Base-by-base conservation (phyloP, 1,284 basidiomycete genomes). In the Erythrobasidium hasegawianum region DNA sequence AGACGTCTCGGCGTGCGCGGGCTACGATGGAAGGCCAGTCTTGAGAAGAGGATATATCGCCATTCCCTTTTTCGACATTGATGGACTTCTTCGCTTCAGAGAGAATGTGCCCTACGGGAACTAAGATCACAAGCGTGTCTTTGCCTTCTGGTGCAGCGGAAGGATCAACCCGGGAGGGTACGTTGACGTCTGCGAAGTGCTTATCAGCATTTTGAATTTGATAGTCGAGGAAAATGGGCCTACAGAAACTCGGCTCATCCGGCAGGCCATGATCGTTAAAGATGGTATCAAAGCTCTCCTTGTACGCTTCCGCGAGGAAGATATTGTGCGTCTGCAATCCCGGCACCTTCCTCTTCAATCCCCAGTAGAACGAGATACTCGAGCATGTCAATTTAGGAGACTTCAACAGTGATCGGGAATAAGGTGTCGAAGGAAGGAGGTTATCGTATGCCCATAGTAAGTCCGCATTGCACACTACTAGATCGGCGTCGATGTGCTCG, bases 321-420 rank as follows among this genome's bases (percentile, higher is more conserved):
- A 80, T 79, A 71, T 81, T 82, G 72, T 83, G 82, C 2, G 79
- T 79, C 20, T 79, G 77, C 16, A 83, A 73, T 26, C 78, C 74
- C 3, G 77, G 76, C 1, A 82, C 76, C 29, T 75, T 75, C 3
- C 77, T 70, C 50, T 59, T 53, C 5, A 67, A 27, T 4, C 78
- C 78, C 82, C 82, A 83, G 74, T 82, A 83, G 72, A 83, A 82
- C 20, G 79, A 80, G 64, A 83, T 81, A 4, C 78, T 79, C 3
- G 80, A 81, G 73, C 81, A 83, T 2, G 79, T 81, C 53, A 75
- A 73, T 52, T 76, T 72, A n/a, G 74, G 72, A 59, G 75, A 73
- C 49, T 71, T 61, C 27, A 68, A 68, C 2, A 76, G 66, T n/a
- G 71, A 67, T 56, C 71, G 70, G 16, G 74, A 71, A 59, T 78